Evolutionary conservation across 2,329 filamentous ascomycete genomes (phyloP).

Genomic region (Paecilomyces dactylethromorphus): DNA sequence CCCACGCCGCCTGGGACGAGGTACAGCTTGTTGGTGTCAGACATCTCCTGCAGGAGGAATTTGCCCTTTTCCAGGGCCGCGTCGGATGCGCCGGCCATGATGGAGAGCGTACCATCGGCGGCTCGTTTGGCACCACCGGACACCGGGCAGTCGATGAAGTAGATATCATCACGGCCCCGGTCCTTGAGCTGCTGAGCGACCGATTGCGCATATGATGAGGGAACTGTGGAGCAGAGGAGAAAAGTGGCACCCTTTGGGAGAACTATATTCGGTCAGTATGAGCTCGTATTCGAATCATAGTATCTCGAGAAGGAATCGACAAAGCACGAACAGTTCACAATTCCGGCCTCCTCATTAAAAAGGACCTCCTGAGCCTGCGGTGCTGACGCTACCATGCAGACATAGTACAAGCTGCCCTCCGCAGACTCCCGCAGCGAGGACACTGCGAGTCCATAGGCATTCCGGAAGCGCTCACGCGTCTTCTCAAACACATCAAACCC

Average conservation of each 20-base stretch:
- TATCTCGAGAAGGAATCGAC: neutral
- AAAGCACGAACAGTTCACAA: conserved; percentile 19
- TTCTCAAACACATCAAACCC: conserved; percentile 66
- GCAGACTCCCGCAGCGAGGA: conserved; percentile 58
- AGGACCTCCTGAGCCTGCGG: conserved; percentile 61
- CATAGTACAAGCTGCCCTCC: conserved; percentile 52
- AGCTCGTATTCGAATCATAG: neutral
- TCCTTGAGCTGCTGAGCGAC: conserved; percentile 52
- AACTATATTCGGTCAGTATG: conserved; percentile 16
- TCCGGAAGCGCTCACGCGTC: conserved; percentile 58
- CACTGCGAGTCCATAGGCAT: conserved; percentile 55
- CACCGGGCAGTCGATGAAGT: conserved; percentile 65
- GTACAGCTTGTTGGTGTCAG: conserved; percentile 53
- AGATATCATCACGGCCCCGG: conserved; percentile 55
- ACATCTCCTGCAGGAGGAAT: conserved; percentile 57
- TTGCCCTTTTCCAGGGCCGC: conserved; percentile 52
- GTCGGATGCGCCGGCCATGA: conserved; percentile 62
- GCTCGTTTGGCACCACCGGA: conserved; percentile 64
- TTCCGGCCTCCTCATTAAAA: conserved; percentile 53
- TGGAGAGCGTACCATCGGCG: conserved; percentile 65
- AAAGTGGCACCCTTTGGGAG: conserved; percentile 56
- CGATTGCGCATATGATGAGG: conserved; percentile 58
- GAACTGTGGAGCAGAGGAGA: conserved; percentile 64
- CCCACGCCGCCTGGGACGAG: conserved; percentile 56
- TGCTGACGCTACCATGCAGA: conserved; percentile 71